Conservation (phyloP, 768 basidiomycete genomes). For the Xerocomellus intermedius region DNA sequence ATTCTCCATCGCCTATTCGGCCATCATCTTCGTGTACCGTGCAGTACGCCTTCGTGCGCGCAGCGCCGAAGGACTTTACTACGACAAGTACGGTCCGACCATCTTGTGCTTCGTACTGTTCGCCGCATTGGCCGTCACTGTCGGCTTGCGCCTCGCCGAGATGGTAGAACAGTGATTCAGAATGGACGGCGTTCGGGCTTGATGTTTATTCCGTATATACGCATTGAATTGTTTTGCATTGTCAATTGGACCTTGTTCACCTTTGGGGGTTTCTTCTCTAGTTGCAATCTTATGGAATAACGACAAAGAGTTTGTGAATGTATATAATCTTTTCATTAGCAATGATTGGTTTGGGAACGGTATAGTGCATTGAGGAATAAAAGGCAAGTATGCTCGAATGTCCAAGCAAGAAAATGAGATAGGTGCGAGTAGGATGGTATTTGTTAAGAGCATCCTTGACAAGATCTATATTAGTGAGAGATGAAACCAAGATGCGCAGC, state of each 20-base stretch:
- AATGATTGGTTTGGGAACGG: slow-evolving; percentile 15
- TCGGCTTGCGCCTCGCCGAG: slow-evolving; percentile 64
- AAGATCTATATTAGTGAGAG: slow-evolving; percentile 23
- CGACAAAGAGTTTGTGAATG: not conserved
- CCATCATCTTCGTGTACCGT: slow-evolving; percentile 76
- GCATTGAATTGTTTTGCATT: not conserved
- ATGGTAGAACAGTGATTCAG: slow-evolving; percentile 31
- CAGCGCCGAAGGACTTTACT: slow-evolving; percentile 78
- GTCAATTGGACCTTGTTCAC: not conserved
- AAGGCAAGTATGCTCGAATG: slow-evolving; percentile 20
- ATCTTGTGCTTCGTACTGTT: slow-evolving; percentile 68
- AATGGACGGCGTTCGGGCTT: not conserved
- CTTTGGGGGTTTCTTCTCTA: not conserved
- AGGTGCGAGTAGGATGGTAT: slow-evolving; percentile 10
- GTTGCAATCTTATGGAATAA: not conserved
- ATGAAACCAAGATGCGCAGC: slow-evolving; percentile 20
- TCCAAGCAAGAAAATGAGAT: slow-evolving; percentile 13
- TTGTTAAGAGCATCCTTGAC: slow-evolving; percentile 13
- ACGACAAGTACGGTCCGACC: slow-evolving; percentile 87
- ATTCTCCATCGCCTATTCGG: slow-evolving; percentile 83
- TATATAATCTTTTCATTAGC: slow-evolving; percentile 26
- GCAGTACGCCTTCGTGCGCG: slow-evolving; percentile 65
- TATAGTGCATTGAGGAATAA: slow-evolving; percentile 30
- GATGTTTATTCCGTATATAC: slow-evolving; percentile 1
- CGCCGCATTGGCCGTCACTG: slow-evolving; percentile 69